Conservation (phyloP, 192 early-diverging fungal genomes). For the Entomortierella parvispora region DNA sequence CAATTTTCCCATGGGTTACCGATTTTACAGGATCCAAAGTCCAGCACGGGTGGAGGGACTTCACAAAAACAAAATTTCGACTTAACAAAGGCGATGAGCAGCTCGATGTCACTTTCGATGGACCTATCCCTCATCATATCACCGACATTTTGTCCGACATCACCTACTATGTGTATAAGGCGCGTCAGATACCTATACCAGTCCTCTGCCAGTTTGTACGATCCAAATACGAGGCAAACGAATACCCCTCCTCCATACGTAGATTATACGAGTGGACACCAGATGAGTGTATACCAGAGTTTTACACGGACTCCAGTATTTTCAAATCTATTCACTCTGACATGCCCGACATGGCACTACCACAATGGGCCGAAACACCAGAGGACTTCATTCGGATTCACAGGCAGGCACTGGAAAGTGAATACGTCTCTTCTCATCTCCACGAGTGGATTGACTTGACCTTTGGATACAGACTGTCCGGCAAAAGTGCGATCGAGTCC, state of each 20-base stretch:
- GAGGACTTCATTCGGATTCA: constrained; percentile 89
- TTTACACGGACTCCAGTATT: constrained; percentile 71
- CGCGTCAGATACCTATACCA: constrained; percentile 69
- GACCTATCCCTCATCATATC: constrained; percentile 74
- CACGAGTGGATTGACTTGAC: constrained; percentile 92
- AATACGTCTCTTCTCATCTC: constrained; percentile 79
- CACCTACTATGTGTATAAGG: constrained; percentile 76
- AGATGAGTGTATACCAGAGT: constrained; percentile 81
- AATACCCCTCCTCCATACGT: constrained; percentile 70
- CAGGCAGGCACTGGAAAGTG: constrained; percentile 76
- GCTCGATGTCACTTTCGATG: constrained; percentile 73
- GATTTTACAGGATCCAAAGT: constrained; percentile 66
- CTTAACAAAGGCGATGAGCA: constrained; percentile 79
- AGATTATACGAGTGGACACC: constrained; percentile 77
- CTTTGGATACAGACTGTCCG: constrained; percentile 87
- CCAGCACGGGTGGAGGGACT: constrained; percentile 66
- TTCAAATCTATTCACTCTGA: constrained; percentile 72
- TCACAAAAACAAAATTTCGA: constrained; percentile 73
- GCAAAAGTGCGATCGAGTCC: constrained; percentile 77
- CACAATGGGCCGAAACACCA: constrained; percentile 78
- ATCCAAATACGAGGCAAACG: constrained; percentile 74
- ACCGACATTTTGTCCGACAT: constrained; percentile 75
- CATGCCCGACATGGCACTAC: constrained; percentile 75
- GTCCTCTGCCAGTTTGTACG: constrained; percentile 75
- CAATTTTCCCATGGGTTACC: constrained; percentile 76